phyloP scores from a whole-genome alignment of 1,139 yeast species.

The Yamadazyma sp. region DNA sequence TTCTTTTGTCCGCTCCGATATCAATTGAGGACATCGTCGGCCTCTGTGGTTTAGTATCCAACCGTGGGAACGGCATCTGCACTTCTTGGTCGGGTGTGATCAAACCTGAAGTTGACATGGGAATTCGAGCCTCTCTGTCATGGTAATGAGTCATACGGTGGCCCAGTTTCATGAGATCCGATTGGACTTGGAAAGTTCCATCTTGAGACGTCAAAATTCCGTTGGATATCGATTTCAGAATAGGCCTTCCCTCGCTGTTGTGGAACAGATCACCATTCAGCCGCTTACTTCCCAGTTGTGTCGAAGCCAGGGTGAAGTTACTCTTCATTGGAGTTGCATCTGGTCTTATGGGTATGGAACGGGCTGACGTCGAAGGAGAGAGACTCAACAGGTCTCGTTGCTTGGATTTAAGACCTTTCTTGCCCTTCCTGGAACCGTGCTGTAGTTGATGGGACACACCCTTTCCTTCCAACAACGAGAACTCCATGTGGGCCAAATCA shows the following conservation, averaged over 20 bases:
- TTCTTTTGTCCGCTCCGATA: background rate
- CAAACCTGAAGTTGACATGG: slow-evolving; percentile 6
- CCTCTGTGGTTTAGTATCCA: slow-evolving; percentile 4
- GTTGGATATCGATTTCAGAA: slow-evolving; percentile 16
- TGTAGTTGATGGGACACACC: background rate
- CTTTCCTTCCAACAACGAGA: background rate
- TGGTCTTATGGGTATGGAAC: slow-evolving; percentile 5
- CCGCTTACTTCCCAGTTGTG: too few relatives aligned
- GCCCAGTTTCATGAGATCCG: slow-evolving; percentile 4
- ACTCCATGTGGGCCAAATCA: background rate
- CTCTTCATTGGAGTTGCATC: slow-evolving; percentile 1
- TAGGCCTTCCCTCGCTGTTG: slow-evolving; percentile 7
- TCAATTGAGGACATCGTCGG: slow-evolving; percentile 12
- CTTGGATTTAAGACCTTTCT: background rate
- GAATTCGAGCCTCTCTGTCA: background rate
- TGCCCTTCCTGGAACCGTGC: background rate
- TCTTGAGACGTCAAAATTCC: slow-evolving; percentile 12
- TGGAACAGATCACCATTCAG: too few relatives aligned
- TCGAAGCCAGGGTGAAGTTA: slow-evolving; percentile 2
- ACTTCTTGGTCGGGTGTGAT: slow-evolving; percentile 16
- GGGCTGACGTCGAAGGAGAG: slow-evolving; percentile 10
- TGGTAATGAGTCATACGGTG: background rate
- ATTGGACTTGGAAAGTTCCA: slow-evolving; percentile 11
- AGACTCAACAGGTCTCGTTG: slow-evolving; percentile 1
- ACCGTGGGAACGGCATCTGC: slow-evolving; percentile 13